Evolutionary conservation across 2,329 filamentous ascomycete genomes (phyloP), one percentile per base, ranked within the genome.

Genomic region (Ascochyta koolunga): DNA sequence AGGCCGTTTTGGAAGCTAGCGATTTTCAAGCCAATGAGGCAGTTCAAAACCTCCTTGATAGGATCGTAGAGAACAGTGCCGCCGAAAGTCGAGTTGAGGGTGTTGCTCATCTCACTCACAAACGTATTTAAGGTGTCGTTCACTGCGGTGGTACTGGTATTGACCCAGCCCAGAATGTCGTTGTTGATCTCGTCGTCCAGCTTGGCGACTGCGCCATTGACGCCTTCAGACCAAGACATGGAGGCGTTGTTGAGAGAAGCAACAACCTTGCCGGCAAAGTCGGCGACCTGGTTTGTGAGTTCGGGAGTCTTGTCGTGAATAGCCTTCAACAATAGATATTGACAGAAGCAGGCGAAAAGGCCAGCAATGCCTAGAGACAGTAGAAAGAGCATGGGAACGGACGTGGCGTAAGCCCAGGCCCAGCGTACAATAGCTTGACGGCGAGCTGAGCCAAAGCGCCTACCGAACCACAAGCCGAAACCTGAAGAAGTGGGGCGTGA

Each of bases 21-120:
- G 59, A 98, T 83, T 79, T 98, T 98, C 68, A 96, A 82, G 7
- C 88, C 86, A 60, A 98, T 86, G n/a, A 98, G 81, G 70, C 95
- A 98, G 69, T 90, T 84, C 59, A 97, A 83, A 29, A 97, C 86
- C 37, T 90, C 88, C 67, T 86, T 82, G 67, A 96, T 87, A 0
- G 92, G 90, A 24, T 88, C 84, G 61, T 91, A 84, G 37, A 96
- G 86, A 36, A 93, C 77, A 0, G 93, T 97, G 40, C 86, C 87
- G 44, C 91, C 90, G 71, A 98, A 97, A 3, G 89, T 90, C 0
- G 78, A 78, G 61, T 91, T 88, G 51, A 99, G 82, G 5, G 86
- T 87, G 15, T 85, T 80, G 59, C 86, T 84, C 79, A 96, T 96
- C 61, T 89, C 83, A 49, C 89, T 82, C 47, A 93, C 86, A 71